Conservation (phyloP, 495 filamentous ascomycete genomes). For the Polyplosphaeria fusca region DNA sequence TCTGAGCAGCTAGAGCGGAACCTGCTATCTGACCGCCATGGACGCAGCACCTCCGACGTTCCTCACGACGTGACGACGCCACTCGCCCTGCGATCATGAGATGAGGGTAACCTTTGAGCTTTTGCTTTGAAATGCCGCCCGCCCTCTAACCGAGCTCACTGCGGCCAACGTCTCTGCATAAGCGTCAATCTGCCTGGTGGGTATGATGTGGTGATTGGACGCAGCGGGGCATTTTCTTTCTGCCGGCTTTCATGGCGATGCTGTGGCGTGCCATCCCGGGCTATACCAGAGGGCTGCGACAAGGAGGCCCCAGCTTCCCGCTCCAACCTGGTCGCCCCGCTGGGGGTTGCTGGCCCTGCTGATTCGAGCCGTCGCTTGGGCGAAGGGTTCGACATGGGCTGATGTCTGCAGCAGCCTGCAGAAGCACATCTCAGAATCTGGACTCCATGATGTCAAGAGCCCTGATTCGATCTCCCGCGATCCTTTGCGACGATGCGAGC, state of each 20-base stretch:
- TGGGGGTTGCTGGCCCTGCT: neutral
- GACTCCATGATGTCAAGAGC: slow-evolving; percentile 10
- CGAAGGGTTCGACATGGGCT: slow-evolving; percentile 28
- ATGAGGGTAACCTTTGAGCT: neutral
- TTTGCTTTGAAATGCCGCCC: slow-evolving; percentile 35
- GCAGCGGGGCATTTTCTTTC: slow-evolving; percentile 18
- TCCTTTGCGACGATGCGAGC: slow-evolving; percentile 1
- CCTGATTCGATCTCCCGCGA: slow-evolving; percentile 1
- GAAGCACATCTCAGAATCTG: slow-evolving; percentile 5
- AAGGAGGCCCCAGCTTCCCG: slow-evolving; percentile 35
- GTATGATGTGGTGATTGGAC: slow-evolving; percentile 26
- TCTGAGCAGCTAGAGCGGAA: slow-evolving; percentile 8
- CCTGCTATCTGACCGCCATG: slow-evolving; percentile 15
- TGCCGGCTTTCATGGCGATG: slow-evolving; percentile 28
- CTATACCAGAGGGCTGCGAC: slow-evolving; percentile 20
- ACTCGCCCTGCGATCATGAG: slow-evolving; percentile 11
- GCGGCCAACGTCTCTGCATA: slow-evolving; percentile 35
- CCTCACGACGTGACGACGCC: slow-evolving; percentile 9
- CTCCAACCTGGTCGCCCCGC: slow-evolving; percentile 25
- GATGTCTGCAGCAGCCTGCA: slow-evolving; percentile 19
- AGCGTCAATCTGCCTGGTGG: slow-evolving; percentile 28
- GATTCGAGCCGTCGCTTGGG: slow-evolving; percentile 22
- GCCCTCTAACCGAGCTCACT: slow-evolving; percentile 32
- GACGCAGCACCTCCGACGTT: neutral
- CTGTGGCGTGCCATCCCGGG: slow-evolving; percentile 32